Conservation (phyloP, 768 basidiomycete genomes). For the Lactarius indigo region DNA sequence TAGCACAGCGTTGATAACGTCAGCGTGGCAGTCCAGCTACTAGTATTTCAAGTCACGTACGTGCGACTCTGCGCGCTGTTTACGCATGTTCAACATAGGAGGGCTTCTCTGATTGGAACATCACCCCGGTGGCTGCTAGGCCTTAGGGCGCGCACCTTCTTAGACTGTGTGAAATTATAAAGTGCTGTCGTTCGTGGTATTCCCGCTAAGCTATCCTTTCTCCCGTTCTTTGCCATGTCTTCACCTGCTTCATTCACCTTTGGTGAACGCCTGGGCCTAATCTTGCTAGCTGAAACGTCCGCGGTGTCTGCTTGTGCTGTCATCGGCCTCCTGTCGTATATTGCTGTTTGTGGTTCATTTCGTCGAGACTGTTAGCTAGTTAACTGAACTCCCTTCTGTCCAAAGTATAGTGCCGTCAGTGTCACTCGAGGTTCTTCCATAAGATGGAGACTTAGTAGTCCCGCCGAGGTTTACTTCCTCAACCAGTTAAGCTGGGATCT, state of each 20-base stretch:
- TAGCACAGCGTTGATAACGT: not conserved
- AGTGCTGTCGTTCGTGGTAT: not conserved
- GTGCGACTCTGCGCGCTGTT: not conserved
- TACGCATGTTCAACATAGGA: not conserved
- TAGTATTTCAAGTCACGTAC: not conserved
- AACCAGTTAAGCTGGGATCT: slow-evolving; percentile 29
- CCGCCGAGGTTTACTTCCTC: slow-evolving; percentile 30
- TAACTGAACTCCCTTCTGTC: not conserved
- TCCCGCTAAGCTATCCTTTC: not conserved
- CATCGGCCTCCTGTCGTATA: slow-evolving; percentile 24
- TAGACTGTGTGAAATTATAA: not conserved
- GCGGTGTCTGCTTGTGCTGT: slow-evolving; percentile 26
- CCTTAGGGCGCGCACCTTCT: not conserved
- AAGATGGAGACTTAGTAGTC: slow-evolving; percentile 21
- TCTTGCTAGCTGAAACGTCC: slow-evolving; percentile 27
- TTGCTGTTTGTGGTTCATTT: slow-evolving; percentile 20
- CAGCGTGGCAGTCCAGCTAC: not conserved
- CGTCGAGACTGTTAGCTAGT: not conserved
- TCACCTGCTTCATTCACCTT: slow-evolving; percentile 16
- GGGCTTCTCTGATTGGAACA: not conserved
- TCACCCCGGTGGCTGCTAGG: not conserved
- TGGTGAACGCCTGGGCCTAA: slow-evolving; percentile 27
- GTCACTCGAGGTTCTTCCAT: slow-evolving; percentile 15
- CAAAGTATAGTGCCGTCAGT: slow-evolving; percentile 21
- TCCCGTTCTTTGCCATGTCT: not conserved